Base-by-base conservation (phyloP, 768 basidiomycete genomes). In the Suillus subluteus region DNA sequence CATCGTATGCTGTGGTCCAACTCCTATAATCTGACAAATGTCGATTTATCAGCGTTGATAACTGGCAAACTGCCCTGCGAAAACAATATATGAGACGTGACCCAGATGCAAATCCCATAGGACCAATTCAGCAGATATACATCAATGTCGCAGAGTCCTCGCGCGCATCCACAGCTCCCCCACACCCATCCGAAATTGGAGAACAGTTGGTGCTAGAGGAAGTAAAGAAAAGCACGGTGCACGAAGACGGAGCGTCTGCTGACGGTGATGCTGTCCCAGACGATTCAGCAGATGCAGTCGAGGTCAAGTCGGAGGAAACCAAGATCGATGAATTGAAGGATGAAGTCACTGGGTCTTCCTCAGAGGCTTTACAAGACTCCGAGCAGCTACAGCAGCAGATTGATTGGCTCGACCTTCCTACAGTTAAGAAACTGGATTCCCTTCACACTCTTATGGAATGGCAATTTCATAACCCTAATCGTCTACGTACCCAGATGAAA, bases 391-490 rank as follows among this genome's bases (percentile, higher is more conserved):
- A 79, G 65, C 82, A 84, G 69, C 81, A 85, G 46, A 82, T 82
- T 65, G 83, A 91, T 72, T 95, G 93, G 92, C 79, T 87, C 54
- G 83, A 89, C 54, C 85, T 95, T 35, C 82, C 88, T 2, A 88
- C 91, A 84, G 82, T 88, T 48, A 78, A 79, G 41, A 93, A 94
- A 77, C 84, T 96, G 52, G 90, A 94, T 67, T 87, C 90, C 4
- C 79, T 95, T 72, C 86, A 93, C 70, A 79, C 86, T 18, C 79
- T 95, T 59, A 84, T 83, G 37, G 94, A 96, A 78, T 96, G 94
- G 94, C 92, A 94, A 71, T 94, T 95, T 69, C 89, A 93, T 66
- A 92, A 92, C 72, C 86, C 92, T 6, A 82, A 83, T 62, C 84
- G 90, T 64, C 71, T 95, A 26, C 83, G 92, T 66, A 82, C 82